A percentile compares a stretch with the other conserved stretches of the same genome.
phyloP scores from a whole-genome alignment of 2,329 filamentous ascomycete genomes.

The Ceratocystis variospora region DNA sequence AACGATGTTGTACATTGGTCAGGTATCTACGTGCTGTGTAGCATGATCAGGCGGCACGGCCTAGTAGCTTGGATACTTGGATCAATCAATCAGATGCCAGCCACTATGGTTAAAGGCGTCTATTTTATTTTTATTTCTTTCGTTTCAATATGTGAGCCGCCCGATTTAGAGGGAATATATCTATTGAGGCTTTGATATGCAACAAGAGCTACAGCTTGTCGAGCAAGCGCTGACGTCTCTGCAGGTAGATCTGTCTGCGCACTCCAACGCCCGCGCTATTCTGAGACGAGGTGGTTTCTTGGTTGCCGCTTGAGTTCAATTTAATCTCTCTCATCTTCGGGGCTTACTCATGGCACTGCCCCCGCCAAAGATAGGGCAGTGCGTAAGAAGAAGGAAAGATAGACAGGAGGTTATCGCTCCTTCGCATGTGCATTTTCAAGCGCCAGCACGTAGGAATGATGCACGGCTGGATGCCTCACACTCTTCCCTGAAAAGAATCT shows the following conservation, averaged over 20 bases:
- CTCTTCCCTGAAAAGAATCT: too few species aligned
- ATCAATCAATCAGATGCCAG: not conserved
- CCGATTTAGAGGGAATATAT: not conserved
- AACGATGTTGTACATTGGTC: not conserved
- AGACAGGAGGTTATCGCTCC: not conserved
- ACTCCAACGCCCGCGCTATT: too few species aligned
- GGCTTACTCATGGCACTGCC: not conserved
- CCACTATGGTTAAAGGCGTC: not conserved
- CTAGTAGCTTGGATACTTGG: not conserved
- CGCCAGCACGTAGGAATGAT: not conserved
- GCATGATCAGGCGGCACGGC: conserved; percentile 2
- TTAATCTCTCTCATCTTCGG: not conserved
- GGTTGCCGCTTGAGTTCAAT: not conserved
- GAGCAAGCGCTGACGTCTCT: not conserved
- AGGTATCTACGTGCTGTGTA: not conserved
- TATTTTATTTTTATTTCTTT: not conserved
- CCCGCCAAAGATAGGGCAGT: not conserved
- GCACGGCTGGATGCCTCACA: not conserved
- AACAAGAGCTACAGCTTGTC: not conserved
- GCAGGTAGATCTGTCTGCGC: not conserved
- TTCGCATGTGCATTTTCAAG: not conserved
- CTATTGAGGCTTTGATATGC: not conserved
- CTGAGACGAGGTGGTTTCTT: not conserved
- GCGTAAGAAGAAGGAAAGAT: not conserved
- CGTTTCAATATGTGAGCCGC: not conserved